phyloP scores from a whole-genome alignment of 2,329 filamentous ascomycete species.

The Teratosphaeria gauchensis region DNA sequence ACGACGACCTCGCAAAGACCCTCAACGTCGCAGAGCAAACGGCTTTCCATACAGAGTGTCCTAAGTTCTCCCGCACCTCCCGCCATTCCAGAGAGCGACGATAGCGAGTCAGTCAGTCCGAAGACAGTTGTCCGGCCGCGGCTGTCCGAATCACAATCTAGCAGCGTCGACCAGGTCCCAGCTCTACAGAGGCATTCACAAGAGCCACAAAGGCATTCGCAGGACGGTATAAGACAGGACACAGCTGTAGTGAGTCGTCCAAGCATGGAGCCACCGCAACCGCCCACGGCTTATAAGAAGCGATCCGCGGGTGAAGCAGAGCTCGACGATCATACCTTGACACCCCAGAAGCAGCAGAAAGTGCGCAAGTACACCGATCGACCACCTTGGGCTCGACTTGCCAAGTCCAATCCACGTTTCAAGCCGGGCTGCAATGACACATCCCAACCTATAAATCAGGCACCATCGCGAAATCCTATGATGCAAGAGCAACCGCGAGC shows the following conservation, averaged over 20 bases:
- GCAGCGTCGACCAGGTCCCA: neutral
- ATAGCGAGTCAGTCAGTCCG: conserved; percentile 66
- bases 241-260: neutral
- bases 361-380: conserved; percentile 20
- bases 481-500: conserved; percentile 2
- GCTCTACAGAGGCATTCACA: neutral
- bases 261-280: neutral
- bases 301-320: conserved; percentile 15
- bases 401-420: conserved; percentile 18
- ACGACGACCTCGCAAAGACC: conserved; percentile 26
- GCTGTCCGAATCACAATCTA: conserved; percentile 6
- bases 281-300: conserved; percentile 11
- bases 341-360: conserved; percentile 17
- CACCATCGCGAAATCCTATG: conserved; percentile 1
- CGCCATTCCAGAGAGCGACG: conserved; percentile 35
- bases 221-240: neutral
- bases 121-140: conserved; percentile 46
- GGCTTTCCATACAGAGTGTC: neutral
- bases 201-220: neutral
- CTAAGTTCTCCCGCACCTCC: neutral
- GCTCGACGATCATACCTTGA: conserved; percentile 1
- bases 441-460: neutral
- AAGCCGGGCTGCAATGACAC: conserved; percentile 2
- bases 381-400: conserved; percentile 26
- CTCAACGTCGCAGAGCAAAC: neutral